Percentiles rank a stretch among this genome's conserved stretches.
These are phyloP conservation scores for Blastobotrys malaysiensis DNA, from an alignment of 1,139 yeast genomes.

Conservation along the genomic window DNA sequence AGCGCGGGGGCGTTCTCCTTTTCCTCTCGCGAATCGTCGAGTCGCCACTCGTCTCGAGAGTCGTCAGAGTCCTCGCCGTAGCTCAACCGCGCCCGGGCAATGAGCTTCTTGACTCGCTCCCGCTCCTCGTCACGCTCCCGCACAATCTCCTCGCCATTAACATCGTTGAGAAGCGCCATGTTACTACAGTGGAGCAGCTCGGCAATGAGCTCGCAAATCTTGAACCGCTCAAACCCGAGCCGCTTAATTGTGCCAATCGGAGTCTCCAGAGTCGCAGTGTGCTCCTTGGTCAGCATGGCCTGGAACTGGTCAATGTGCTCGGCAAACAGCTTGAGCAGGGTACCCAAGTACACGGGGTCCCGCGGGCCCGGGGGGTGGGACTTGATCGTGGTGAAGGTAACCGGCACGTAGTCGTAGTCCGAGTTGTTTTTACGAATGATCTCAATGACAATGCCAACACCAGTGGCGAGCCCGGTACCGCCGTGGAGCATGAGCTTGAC, in stretches of 20 bases:
- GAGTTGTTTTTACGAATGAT: constrained; percentile 93
- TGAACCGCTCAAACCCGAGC: constrained; percentile 89
- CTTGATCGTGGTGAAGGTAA: constrained; percentile 77
- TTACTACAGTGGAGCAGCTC: constrained; percentile 94
- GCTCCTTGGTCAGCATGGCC: constrained; percentile 42
- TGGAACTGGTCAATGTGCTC: constrained; percentile 68
- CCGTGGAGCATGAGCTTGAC: constrained; percentile 85
- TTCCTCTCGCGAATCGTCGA: neutral
- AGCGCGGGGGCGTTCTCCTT: neutral
- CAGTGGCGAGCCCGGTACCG: constrained; percentile 88
- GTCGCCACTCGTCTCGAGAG: constrained; percentile 1
- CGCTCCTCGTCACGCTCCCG: constrained; percentile 69
- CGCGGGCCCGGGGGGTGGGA: constrained; percentile 93
- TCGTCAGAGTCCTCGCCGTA: constrained; percentile 12
- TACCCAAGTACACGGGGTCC: constrained; percentile 92
- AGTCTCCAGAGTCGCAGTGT: constrained; percentile 47
- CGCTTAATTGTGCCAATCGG: constrained; percentile 79
- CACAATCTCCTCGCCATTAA: constrained; percentile 74
- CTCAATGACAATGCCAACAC: constrained; percentile 94
- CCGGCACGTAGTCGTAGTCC: constrained; percentile 89
- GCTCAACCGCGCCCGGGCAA: constrained; percentile 19
- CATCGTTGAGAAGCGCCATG: constrained; percentile 88
- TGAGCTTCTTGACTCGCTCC: constrained; percentile 38
- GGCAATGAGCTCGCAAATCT: constrained; percentile 90
- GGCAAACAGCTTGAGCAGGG: constrained; percentile 75